A percentile compares a stretch with the other conserved stretches of the same genome.
phyloP scores from a whole-genome alignment of 2,329 filamentous ascomycete species.

The Didymella pinodella region DNA sequence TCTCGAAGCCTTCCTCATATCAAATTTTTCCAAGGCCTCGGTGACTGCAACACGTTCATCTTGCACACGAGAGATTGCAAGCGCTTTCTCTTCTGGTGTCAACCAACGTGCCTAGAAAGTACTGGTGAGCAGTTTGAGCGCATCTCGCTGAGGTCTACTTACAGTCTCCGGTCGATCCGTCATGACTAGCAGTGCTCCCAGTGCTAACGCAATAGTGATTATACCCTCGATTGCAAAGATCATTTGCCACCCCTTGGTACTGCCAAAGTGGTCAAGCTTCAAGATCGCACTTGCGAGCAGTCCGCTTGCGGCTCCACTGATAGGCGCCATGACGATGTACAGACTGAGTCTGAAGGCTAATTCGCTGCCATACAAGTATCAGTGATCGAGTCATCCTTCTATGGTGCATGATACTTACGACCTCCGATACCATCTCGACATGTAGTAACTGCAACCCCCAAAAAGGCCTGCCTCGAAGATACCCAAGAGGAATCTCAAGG shows the following conservation, averaged over 20 bases:
- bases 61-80: background rate
- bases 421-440: background rate
- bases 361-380: background rate
- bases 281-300: conserved; percentile 1
- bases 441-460: background rate
- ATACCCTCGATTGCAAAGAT: conserved; percentile 1
- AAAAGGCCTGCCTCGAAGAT: background rate
- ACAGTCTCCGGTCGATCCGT: background rate
- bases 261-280: conserved; percentile 5
- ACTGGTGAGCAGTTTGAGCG: background rate
- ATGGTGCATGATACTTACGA: background rate
- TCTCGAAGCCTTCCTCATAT: background rate
- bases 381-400: background rate
- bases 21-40: background rate
- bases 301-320: conserved; percentile 1
- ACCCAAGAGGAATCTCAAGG: background rate
- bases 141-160: background rate
- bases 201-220: background rate
- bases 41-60: background rate
- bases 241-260: conserved; percentile 3
- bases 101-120: background rate
- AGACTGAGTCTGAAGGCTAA: background rate
- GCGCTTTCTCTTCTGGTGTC: background rate
- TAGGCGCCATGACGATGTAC: conserved; percentile 4
- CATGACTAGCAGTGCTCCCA: background rate